A percentile compares a stretch with the other conserved stretches of the same genome.
Evolutionary conservation across 2,329 filamentous ascomycete genomes (phyloP).

Genomic region (Botrytis tulipae): DNA sequence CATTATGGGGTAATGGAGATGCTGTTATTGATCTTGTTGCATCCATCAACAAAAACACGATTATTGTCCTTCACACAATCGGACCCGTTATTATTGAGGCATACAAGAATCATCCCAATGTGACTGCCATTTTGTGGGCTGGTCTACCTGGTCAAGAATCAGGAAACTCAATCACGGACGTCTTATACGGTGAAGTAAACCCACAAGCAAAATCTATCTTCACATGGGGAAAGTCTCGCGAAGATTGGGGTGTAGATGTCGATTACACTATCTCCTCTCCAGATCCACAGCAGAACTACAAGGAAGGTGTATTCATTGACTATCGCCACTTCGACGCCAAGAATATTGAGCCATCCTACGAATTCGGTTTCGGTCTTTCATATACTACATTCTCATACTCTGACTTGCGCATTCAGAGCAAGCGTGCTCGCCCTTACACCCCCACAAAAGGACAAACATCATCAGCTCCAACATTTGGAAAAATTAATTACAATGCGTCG

Average conservation of each 20-base stretch:
- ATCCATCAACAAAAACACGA: conserved; percentile 76
- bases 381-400: conserved; percentile 79
- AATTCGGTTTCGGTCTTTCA: conserved; percentile 77
- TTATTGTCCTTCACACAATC: conserved; percentile 85
- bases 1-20: conserved; percentile 82
- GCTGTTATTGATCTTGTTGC: conserved; percentile 77
- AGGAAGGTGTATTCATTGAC: conserved; percentile 79
- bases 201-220: conserved; percentile 76
- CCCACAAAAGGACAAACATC: conserved; percentile 61
- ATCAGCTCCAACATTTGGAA: conserved; percentile 62
- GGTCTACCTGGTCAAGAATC: conserved; percentile 83
- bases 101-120: conserved; percentile 72
- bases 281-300: conserved; percentile 68
- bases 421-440: conserved; percentile 32
- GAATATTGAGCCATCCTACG: conserved; percentile 66
- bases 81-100: conserved; percentile 76
- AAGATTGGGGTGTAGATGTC: conserved; percentile 45
- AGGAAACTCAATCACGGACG: conserved; percentile 73
- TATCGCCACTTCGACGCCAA: conserved; percentile 70
- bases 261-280: conserved; percentile 44
- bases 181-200: conserved; percentile 78
- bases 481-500: conserved; percentile 56
- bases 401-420: conserved; percentile 49
- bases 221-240: conserved; percentile 63
- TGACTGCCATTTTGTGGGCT: conserved; percentile 81